These are phyloP conservation scores for Xylaria sp. DNA, from an alignment of 2,329 filamentous ascomycete genomes.

Conservation along the genomic window DNA sequence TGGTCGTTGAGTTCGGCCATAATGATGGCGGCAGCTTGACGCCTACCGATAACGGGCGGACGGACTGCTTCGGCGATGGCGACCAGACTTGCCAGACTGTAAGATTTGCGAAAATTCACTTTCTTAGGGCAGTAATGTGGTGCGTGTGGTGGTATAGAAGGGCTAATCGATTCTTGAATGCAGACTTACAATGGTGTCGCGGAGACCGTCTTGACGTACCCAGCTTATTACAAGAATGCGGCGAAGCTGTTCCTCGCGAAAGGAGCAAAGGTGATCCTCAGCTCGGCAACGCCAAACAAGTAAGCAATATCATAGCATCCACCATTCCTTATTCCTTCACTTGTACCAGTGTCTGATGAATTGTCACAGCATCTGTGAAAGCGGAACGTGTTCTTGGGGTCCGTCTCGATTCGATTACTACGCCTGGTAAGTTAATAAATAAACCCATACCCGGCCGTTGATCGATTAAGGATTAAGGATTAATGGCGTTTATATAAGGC, in stretches of 20 bases:
- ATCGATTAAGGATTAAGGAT: no score
- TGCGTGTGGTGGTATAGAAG: not conserved
- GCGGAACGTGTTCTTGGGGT: constrained; percentile 60
- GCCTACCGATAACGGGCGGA: constrained; percentile 68
- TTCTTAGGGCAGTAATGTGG: not conserved
- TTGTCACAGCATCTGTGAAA: constrained; percentile 67
- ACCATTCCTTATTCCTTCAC: not conserved
- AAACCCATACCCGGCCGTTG: no score
- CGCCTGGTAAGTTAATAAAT: constrained; percentile 55
- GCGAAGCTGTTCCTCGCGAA: constrained; percentile 63
- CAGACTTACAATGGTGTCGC: constrained; percentile 59
- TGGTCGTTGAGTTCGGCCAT: constrained; percentile 78
- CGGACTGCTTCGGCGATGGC: constrained; percentile 67
- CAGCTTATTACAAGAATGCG: constrained; percentile 68
- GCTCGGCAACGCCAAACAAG: constrained; percentile 43
- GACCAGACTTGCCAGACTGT: constrained; percentile 62
- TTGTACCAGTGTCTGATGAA: constrained; percentile 34
- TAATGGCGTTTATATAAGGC: constrained; percentile 38
- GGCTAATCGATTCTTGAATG: not conserved
- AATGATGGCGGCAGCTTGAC: constrained; percentile 73
- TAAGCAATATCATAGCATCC: constrained; percentile 6
- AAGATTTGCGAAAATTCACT: not conserved
- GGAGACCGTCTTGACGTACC: constrained; percentile 70
- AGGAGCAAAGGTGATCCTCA: constrained; percentile 70
- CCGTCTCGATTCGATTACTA: constrained; percentile 68